phyloP scores from a whole-genome alignment of 2,329 filamentous ascomycete species.

The Pseudopyricularia javanii region DNA sequence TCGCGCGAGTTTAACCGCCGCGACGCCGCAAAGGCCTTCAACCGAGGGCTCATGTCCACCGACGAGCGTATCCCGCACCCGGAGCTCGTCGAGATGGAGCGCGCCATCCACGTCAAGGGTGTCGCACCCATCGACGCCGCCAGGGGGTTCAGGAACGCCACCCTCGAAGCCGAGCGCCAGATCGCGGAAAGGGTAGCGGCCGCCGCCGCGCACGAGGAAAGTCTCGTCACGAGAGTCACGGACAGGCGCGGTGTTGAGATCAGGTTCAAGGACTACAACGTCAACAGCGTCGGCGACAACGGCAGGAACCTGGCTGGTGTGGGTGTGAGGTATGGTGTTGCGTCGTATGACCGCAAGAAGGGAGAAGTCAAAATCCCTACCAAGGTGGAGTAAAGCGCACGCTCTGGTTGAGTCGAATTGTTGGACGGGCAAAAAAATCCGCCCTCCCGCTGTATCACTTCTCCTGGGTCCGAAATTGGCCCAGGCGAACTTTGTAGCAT shows the following conservation, averaged over 20 bases:
- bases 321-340: constrained; percentile 53
- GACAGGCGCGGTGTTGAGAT: constrained; percentile 41
- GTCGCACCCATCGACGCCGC: constrained; percentile 21
- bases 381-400: constrained; percentile 33
- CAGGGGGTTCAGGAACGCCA: constrained; percentile 23
- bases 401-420: neutral
- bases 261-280: constrained; percentile 46
- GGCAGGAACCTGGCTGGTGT: constrained; percentile 38
- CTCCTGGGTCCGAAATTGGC: neutral
- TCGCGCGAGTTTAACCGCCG: constrained; percentile 50
- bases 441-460: neutral
- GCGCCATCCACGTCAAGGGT: constrained; percentile 25
- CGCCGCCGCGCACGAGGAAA: constrained; percentile 20
- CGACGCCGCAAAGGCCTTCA: constrained; percentile 54
- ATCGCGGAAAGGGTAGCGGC: constrained; percentile 21
- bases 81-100: constrained; percentile 45
- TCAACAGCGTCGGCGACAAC: constrained; percentile 40
- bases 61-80: constrained; percentile 51
- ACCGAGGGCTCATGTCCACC: constrained; percentile 44
- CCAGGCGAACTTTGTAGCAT: neutral
- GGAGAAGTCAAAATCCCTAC: constrained; percentile 58
- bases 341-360: constrained; percentile 48
- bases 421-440: neutral
- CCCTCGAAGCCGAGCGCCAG: constrained; percentile 24
- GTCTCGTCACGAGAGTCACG: constrained; percentile 28